phyloP scores from a whole-genome alignment of 2,329 filamentous ascomycete species.

The Leptosphaerulina australis region DNA sequence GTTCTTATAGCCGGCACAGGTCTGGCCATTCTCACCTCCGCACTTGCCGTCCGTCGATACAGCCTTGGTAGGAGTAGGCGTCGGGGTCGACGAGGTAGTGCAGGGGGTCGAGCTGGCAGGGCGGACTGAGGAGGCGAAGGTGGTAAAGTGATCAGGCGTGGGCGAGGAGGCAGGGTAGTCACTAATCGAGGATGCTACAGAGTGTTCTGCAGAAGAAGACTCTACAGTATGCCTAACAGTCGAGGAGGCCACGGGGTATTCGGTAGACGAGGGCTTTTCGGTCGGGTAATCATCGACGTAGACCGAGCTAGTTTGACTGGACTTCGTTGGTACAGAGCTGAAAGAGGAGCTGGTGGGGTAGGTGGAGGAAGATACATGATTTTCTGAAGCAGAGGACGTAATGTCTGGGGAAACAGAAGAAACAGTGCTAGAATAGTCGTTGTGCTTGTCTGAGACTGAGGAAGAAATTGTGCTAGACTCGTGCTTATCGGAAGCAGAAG shows the following conservation, averaged over 20 bases:
- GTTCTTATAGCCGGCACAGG: slow-evolving; percentile 36
- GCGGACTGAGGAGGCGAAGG: slow-evolving; percentile 12
- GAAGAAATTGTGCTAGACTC: slow-evolving; percentile 11
- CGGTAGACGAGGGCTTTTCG: slow-evolving; percentile 3
- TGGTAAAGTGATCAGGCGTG: slow-evolving; percentile 5
- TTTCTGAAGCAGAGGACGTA: slow-evolving; percentile 15
- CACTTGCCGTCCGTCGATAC: slow-evolving; percentile 37
- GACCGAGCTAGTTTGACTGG: slow-evolving; percentile 17
- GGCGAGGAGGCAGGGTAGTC: slow-evolving; percentile 5
- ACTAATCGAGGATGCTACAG: slow-evolving; percentile 4
- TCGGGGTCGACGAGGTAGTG: slow-evolving; percentile 11
- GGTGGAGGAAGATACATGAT: slow-evolving; percentile 10
- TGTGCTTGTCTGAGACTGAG: slow-evolving; percentile 13
- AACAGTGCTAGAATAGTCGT: slow-evolving; percentile 7
- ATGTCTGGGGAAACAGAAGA: slow-evolving; percentile 15
- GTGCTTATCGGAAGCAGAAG: slow-evolving; percentile 15
- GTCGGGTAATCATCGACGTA: slow-evolving; percentile 8
- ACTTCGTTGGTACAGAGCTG: slow-evolving; percentile 14
- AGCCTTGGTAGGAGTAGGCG: slow-evolving; percentile 22
- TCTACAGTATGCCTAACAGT: not conserved
- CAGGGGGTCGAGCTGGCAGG: slow-evolving; percentile 23
- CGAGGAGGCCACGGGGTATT: slow-evolving; percentile 2
- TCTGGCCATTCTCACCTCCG: slow-evolving; percentile 30
- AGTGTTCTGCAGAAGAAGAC: not conserved
- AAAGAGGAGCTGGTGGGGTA: slow-evolving; percentile 7